Evolutionary conservation across 768 basidiomycete genomes (phyloP).

Genomic region (Leccinum subtestaceum): DNA sequence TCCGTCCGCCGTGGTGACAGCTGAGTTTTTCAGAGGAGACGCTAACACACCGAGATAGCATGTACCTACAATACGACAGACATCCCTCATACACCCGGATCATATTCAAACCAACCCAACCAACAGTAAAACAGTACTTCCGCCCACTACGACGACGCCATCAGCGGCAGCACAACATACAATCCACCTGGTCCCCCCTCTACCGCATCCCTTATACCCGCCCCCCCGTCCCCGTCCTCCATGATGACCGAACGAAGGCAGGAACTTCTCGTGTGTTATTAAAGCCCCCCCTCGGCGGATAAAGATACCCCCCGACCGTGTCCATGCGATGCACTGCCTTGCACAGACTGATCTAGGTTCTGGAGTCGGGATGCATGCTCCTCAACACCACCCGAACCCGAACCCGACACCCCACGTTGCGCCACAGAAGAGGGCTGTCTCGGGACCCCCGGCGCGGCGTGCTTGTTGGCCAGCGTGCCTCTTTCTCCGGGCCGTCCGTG

Average conservation of each 20-base stretch:
- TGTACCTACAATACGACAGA: neutral
- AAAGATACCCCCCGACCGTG: conserved; percentile 34
- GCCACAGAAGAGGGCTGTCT: neutral
- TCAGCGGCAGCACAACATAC: neutral
- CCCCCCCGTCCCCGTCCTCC: conserved; percentile 34
- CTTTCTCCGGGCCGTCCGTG: conserved; percentile 6
- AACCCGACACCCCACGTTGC: neutral
- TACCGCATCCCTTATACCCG: conserved; percentile 17
- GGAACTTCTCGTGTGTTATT: conserved; percentile 25
- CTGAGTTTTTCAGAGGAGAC: too few species aligned
- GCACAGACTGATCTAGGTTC: conserved; percentile 17
- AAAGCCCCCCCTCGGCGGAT: conserved; percentile 23
- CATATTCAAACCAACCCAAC: neutral
- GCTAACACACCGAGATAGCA: too few species aligned
- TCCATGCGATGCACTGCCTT: conserved; percentile 28
- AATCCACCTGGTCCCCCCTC: neutral
- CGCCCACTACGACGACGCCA: conserved; percentile 6
- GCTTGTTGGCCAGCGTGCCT: conserved; percentile 6
- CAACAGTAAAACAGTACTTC: neutral
- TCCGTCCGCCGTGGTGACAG: too few species aligned
- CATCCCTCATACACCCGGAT: neutral
- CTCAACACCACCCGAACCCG: neutral
- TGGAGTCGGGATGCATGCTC: neutral
- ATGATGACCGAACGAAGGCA: conserved; percentile 19
- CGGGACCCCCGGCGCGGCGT: neutral